Conservation (phyloP, 2,329 filamentous ascomycete species). For the Elsinoe perseae region DNA sequence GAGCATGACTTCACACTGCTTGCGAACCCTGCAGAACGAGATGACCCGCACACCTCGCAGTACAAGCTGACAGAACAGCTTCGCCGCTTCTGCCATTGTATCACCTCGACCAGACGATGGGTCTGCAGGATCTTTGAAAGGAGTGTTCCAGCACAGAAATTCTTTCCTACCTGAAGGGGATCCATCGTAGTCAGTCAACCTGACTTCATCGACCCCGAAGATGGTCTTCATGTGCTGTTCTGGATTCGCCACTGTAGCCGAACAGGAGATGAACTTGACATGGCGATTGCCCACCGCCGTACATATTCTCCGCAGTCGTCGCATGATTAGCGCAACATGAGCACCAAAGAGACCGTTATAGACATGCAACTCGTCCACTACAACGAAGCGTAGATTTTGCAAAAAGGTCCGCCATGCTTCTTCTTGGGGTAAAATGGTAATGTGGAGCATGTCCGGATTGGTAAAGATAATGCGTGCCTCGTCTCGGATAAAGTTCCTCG, state of each 20-base stretch:
- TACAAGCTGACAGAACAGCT: conserved; percentile 82
- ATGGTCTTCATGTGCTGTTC: conserved; percentile 85
- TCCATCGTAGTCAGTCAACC: conserved; percentile 80
- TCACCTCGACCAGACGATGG: conserved; percentile 79
- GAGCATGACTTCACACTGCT: conserved; percentile 79
- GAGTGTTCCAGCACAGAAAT: conserved; percentile 96
- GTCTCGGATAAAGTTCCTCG: conserved; percentile 73
- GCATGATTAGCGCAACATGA: conserved; percentile 92
- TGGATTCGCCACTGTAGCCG: conserved; percentile 91
- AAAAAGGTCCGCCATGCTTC: conserved; percentile 80
- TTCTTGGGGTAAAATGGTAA: conserved; percentile 88
- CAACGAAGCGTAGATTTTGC: conserved; percentile 83
- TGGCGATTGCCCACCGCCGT: conserved; percentile 78
- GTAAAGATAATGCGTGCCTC: conserved; percentile 92
- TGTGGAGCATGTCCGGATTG: conserved; percentile 95
- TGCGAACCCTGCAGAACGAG: conserved; percentile 81
- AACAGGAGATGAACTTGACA: conserved; percentile 90
- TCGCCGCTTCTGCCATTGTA: conserved; percentile 75
- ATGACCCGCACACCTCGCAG: conserved; percentile 84
- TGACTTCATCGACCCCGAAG: conserved; percentile 79
- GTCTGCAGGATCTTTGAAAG: conserved; percentile 81
- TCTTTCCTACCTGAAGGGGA: conserved; percentile 89
- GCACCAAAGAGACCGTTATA: conserved; percentile 94
- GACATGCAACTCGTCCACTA: conserved; percentile 78
- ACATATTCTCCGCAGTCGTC: conserved; percentile 76